Conservation (phyloP, 139 green algal genomes). For the Chlamydomonas asymmetrica region DNA sequence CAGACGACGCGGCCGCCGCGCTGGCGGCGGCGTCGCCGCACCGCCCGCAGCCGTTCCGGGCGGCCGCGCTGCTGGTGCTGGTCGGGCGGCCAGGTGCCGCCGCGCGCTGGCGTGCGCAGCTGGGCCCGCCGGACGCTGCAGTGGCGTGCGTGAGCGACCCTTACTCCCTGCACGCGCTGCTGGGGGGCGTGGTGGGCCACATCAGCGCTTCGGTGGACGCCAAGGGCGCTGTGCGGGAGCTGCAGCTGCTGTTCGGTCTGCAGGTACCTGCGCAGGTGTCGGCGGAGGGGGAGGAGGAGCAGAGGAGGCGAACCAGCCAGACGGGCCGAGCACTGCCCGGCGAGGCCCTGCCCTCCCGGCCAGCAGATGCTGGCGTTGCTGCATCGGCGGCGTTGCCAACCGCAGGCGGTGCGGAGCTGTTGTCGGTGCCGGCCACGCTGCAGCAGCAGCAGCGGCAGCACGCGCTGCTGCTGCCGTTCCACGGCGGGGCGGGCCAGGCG, state of each 20-base stretch:
- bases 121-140: constrained; percentile 12
- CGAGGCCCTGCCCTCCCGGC: too few relatives aligned
- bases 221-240: constrained; percentile 5
- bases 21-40: constrained; percentile 19
- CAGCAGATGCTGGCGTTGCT: not conserved
- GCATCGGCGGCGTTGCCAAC: not conserved
- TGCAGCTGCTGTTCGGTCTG: constrained; percentile 7
- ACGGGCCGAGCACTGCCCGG: too few relatives aligned
- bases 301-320: too few relatives aligned
- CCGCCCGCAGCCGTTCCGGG: constrained; percentile 17
- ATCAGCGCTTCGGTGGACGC: constrained; percentile 21
- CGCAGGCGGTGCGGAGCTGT: not conserved
- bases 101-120: constrained; percentile 16
- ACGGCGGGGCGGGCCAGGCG: not conserved
- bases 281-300: too few relatives aligned
- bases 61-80: constrained; percentile 9
- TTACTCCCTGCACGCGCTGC: constrained; percentile 20
- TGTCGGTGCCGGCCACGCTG: not conserved
- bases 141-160: constrained; percentile 14
- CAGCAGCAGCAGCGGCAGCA: not conserved
- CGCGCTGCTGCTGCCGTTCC: constrained; percentile 7
- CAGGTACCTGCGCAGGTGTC: too few relatives aligned
- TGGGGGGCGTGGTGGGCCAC: not conserved
- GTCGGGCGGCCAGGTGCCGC: constrained; percentile 1
- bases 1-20: constrained; percentile 2